Base-by-base conservation (phyloP, 345 rosid species). In the Conringia planisiliqua region DNA sequence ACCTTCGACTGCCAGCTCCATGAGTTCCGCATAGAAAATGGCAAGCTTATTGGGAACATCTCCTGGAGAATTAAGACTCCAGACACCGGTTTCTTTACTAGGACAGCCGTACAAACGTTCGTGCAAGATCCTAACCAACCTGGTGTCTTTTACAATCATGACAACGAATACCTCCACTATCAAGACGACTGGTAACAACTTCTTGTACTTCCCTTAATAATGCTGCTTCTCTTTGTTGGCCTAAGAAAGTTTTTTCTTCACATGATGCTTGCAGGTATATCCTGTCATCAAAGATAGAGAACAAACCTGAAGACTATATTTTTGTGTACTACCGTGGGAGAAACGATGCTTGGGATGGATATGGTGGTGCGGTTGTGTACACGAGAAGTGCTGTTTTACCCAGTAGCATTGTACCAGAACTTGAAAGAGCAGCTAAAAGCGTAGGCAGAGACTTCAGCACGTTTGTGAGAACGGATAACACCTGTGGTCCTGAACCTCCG, bases 261-360 rank as follows among this genome's bases (percentile, higher is more conserved):
- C n/a, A 40, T 79, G 55, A 55, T 46, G 17, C 50, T 27, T 79
- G 71, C 83, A 93, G 97, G 98, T 91, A 91, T 79, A 87, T 91
- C 35, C 29, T 94, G 56, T 94, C 98, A 48, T 86, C 97, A 39
- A 84, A 91, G 83, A 76, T 82, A 27, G 90, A 91, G 79, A 85
- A 89, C 48, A 83, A 83, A 66, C 83, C 78, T 0, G 93, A 91
- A 13, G 97, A 94, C 76, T 91, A 90, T 26, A 64, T 90, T 17
- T 94, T 91, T 51, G 96, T 94, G 50, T 94, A 94, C 70, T 94
- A 94, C 80, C 89, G 82, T 24, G 97, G 97, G 54, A 44, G 88
- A 66, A 94, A 94, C 61, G 96, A 94, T 82, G 98, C 97, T 40
- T 94, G 98, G 98, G 97, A 94, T 79, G 98, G 98, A 72, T 94